A percentile compares a stretch with the other conserved stretches of the same genome.
phyloP scores from a whole-genome alignment of 2,329 filamentous ascomycete species.

The Sclerotinia subarctica region DNA sequence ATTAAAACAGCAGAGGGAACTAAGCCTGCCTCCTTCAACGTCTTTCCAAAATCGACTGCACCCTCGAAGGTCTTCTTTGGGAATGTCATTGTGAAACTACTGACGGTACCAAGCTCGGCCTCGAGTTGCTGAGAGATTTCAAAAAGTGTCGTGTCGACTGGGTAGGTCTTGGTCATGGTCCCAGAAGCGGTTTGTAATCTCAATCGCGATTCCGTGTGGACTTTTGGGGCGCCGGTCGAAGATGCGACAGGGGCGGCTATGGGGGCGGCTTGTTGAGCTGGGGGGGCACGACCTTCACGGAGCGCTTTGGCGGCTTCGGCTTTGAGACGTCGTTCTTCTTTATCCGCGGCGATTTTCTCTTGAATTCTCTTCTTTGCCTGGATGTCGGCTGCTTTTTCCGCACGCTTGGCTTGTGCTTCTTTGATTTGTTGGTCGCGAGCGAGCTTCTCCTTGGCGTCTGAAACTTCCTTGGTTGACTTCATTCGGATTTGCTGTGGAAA shows the following conservation, averaged over 20 bases:
- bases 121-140: conserved; percentile 79
- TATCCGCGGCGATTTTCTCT: conserved; percentile 92
- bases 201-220: conserved; percentile 75
- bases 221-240: conserved; percentile 44
- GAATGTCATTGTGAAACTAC: conserved; percentile 80
- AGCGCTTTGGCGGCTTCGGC: conserved; percentile 81
- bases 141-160: conserved; percentile 86
- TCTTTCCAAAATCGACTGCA: conserved; percentile 76
- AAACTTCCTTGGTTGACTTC: conserved; percentile 85
- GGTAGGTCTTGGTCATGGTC: conserved; percentile 81
- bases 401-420: conserved; percentile 79
- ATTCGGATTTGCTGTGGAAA: conserved; percentile 60
- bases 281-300: conserved; percentile 67
- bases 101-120: conserved; percentile 68
- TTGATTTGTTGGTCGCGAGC: conserved; percentile 87
- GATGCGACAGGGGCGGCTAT: conserved; percentile 41
- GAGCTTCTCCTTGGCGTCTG: conserved; percentile 87
- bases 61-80: conserved; percentile 76
- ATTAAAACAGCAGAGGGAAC: conserved; percentile 89
- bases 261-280: conserved; percentile 37
- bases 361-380: conserved; percentile 86
- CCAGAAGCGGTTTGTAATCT: conserved; percentile 74
- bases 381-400: conserved; percentile 81
- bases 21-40: conserved; percentile 85
- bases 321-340: conserved; percentile 81